Evolutionary conservation across 2,329 filamentous ascomycete species (phyloP), one percentile per base, ranked within the genome.

Genomic region (Ophiocordyceps camponoti-floridani): DNA sequence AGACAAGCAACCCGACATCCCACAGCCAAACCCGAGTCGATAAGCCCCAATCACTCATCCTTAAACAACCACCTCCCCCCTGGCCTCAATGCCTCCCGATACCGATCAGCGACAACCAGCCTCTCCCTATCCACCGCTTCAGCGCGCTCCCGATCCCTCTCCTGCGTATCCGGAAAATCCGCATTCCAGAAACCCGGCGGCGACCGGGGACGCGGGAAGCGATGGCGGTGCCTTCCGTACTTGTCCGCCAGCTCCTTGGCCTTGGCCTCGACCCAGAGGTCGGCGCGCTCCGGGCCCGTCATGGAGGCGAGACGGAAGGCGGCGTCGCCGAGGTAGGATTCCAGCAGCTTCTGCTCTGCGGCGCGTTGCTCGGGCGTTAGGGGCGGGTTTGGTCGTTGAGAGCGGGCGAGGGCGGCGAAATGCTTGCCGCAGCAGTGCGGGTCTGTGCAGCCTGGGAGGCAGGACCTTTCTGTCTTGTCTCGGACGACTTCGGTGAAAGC

Each of bases 151-250:
- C 69, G 65, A 51, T 75, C 67, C 27, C 79, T 62, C 60, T 95
- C 84, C 58, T 96, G 91, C 1, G 91, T 95, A 26, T 67, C 77
- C 1, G 89, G 88, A 58, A 98, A 94, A 52, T 94, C 89, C 2
- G 82, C 73, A 45, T 84, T 72, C 91, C 91, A 98, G 58, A 85
- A 96, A 0, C 87, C 88, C 2, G 86, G 85, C 12, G 91, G 88
- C 10, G 82, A 85, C 41, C 66, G 69, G 49, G 75, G 71, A 43
- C 86, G 73, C 47, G 79, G 74, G 59, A 82, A 87, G 27, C 77
- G 71, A 52, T 89, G 75, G 46, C 82, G 73, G 61, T 95, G 88
- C 56, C 72, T 85, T 6, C 87, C 87, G 58, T 76, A 77, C 48
- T 75, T 72, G 54, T 88, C 79, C 1, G 88, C 82, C 49, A 93